phyloP scores from a whole-genome alignment of 805 yeast species.

The Ogataea ramenticola region DNA sequence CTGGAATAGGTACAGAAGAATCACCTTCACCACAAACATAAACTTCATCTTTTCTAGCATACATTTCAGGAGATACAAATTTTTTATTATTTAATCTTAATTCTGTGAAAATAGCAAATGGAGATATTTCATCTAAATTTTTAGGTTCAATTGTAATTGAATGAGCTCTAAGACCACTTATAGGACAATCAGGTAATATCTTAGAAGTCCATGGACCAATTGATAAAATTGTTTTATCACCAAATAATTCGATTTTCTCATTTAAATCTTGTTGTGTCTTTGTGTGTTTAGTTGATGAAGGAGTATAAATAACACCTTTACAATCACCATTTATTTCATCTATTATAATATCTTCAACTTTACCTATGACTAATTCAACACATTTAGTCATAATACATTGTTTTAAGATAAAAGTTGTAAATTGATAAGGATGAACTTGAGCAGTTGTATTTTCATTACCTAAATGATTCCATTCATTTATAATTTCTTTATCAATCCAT shows the following conservation, averaged over 20 bases:
- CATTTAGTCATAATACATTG: constrained; percentile 78
- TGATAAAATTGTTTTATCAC: constrained; percentile 74
- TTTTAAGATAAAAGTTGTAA: constrained; percentile 75
- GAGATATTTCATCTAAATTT: constrained; percentile 64
- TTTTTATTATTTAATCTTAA: constrained; percentile 58
- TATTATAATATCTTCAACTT: constrained; percentile 62
- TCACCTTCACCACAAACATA: constrained; percentile 98
- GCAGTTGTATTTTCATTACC: constrained; percentile 90
- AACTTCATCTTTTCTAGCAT: constrained; percentile 92
- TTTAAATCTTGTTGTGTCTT: background rate
- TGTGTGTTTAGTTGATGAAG: constrained; percentile 28
- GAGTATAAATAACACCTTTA: constrained; percentile 59
- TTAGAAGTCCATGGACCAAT: constrained; percentile 98
- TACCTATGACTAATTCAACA: constrained; percentile 80
- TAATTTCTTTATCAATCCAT: constrained; percentile 65
- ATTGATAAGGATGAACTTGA: constrained; percentile 92
- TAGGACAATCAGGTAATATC: constrained; percentile 87
- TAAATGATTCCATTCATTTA: constrained; percentile 67
- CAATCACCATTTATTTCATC: constrained; percentile 61
- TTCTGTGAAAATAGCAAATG: constrained; percentile 92
- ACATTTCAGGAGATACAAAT: constrained; percentile 87
- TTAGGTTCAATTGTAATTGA: constrained; percentile 86
- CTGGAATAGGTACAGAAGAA: constrained; percentile 83
- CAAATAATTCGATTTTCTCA: constrained; percentile 41
- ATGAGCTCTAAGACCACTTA: constrained; percentile 90